These are phyloP conservation scores for Phytophthora hybrid DNA, from an alignment of 352 stramenopile genomes.

Conservation along the genomic window DNA sequence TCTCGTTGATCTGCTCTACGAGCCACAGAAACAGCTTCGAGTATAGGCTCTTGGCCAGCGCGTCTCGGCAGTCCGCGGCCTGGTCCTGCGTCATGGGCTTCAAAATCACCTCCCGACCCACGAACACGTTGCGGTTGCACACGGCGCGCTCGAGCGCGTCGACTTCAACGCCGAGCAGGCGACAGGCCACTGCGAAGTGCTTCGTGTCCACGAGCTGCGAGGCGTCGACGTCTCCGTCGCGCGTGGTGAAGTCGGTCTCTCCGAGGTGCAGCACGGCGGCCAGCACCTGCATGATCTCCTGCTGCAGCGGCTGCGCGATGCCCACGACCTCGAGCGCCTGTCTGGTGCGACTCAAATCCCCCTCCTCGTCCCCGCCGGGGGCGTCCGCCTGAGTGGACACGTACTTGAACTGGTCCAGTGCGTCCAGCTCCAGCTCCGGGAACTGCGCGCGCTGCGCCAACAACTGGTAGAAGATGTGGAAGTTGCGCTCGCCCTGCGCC, in stretches of 20 bases:
- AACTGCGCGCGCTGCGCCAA: slow-evolving; percentile 67
- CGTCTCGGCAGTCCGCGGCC: slow-evolving; percentile 90
- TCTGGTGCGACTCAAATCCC: slow-evolving; percentile 72
- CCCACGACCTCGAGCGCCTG: slow-evolving; percentile 91
- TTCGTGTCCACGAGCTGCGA: slow-evolving; percentile 68
- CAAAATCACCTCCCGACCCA: slow-evolving; percentile 79
- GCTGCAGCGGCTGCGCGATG: slow-evolving; percentile 81
- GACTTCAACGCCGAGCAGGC: slow-evolving; percentile 65
- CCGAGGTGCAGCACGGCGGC: slow-evolving; percentile 92
- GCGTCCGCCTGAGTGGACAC: slow-evolving; percentile 53
- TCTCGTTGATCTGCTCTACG: slow-evolving; percentile 94
- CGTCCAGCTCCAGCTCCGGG: slow-evolving; percentile 63
- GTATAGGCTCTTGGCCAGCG: slow-evolving; percentile 95
- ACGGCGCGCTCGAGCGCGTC: slow-evolving; percentile 70
- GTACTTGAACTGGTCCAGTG: slow-evolving; percentile 71
- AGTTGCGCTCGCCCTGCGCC: slow-evolving; percentile 90
- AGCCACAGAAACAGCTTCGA: slow-evolving; percentile 97
- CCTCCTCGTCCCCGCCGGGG: slow-evolving; percentile 58
- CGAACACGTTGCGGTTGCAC: slow-evolving; percentile 86
- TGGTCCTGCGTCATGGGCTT: slow-evolving; percentile 90
- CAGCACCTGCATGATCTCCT: slow-evolving; percentile 92
- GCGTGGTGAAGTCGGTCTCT: slow-evolving; percentile 88
- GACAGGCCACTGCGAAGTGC: slow-evolving; percentile 65
- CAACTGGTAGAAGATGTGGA: slow-evolving; percentile 96
- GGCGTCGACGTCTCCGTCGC: slow-evolving; percentile 82